A percentile compares a stretch with the other conserved stretches of the same genome.
phyloP scores from a whole-genome alignment of 2,329 filamentous ascomycete species.

The Fusarium solani-melongenae region DNA sequence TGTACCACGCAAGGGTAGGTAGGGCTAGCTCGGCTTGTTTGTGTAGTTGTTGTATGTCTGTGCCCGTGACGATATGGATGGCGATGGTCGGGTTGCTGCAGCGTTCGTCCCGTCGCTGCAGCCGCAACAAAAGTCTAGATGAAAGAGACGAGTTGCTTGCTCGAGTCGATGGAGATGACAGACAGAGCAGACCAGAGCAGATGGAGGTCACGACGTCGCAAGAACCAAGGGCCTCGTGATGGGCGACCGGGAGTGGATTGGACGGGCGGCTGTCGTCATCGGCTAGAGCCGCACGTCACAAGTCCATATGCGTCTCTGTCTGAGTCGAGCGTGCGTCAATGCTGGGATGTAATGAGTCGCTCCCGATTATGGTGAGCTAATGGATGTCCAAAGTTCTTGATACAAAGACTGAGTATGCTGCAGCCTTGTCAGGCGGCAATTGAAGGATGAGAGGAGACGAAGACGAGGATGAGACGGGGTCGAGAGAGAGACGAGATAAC shows the following conservation, averaged over 20 bases:
- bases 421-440: constrained; percentile 19
- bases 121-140: constrained; percentile 8
- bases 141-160: constrained; percentile 1
- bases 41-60: constrained; percentile 19
- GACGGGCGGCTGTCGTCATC: constrained; percentile 42
- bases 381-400: not conserved
- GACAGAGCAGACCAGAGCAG: not conserved
- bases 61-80: constrained; percentile 7
- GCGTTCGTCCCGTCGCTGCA: constrained; percentile 16
- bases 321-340: constrained; percentile 8
- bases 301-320: constrained; percentile 7
- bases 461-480: not conserved
- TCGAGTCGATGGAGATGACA: not conserved
- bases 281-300: constrained; percentile 45
- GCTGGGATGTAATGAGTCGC: not conserved
- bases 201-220: constrained; percentile 34
- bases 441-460: constrained; percentile 6
- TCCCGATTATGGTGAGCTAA: not conserved
- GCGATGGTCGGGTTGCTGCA: constrained; percentile 19
- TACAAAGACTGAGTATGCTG: not conserved
- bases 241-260: constrained; percentile 37
- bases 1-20: constrained; percentile 16
- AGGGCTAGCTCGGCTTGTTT: not conserved
- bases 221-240: constrained; percentile 43
- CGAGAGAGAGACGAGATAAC: constrained; percentile 13